Evolutionary conservation across 192 early-diverging fungal species (phyloP).

Genomic region (Coemansia sp.): DNA sequence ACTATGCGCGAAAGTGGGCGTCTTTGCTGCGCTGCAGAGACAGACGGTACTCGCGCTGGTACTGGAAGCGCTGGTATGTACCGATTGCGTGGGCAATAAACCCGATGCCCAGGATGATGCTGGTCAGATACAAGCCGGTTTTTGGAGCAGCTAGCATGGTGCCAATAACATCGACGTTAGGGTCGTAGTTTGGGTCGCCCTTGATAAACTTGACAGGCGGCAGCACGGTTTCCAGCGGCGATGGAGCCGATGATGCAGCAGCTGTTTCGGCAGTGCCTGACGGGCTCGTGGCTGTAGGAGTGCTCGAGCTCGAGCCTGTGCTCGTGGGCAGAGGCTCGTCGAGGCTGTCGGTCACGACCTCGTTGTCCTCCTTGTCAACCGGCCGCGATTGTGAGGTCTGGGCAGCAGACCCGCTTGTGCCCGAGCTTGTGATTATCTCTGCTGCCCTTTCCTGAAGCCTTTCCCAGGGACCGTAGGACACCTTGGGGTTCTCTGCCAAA

Average conservation of each 20-base stretch:
- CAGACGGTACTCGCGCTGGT: conserved; percentile 35
- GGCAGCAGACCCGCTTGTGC: neutral
- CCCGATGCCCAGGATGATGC: conserved; percentile 37
- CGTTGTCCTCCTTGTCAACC: neutral
- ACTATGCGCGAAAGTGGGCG: conserved; percentile 16
- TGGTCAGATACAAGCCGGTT: conserved; percentile 41
- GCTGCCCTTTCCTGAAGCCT: conserved; percentile 13
- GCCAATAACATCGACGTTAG: conserved; percentile 26
- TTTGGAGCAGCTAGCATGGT: conserved; percentile 31
- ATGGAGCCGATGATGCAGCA: neutral
- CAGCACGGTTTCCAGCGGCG: conserved; percentile 19
- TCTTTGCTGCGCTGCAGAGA: conserved; percentile 28
- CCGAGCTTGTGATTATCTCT: conserved; percentile 15
- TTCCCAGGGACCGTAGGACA: conserved; percentile 32
- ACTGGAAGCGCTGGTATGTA: conserved; percentile 35
- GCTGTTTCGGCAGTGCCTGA: neutral
- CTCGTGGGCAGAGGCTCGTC: neutral
- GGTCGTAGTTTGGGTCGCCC: conserved; percentile 50
- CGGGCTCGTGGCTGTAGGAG: neutral
- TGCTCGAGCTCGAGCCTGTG: too few relatives aligned
- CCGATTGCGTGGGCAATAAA: conserved; percentile 32
- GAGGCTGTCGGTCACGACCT: neutral
- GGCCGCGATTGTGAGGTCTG: neutral
- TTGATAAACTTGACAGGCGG: conserved; percentile 45
- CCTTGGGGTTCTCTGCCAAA: conserved; percentile 38